Evolutionary conservation across 169 alveolate genomes (phyloP).

Genomic region (Toxoplasma gondii): DNA sequence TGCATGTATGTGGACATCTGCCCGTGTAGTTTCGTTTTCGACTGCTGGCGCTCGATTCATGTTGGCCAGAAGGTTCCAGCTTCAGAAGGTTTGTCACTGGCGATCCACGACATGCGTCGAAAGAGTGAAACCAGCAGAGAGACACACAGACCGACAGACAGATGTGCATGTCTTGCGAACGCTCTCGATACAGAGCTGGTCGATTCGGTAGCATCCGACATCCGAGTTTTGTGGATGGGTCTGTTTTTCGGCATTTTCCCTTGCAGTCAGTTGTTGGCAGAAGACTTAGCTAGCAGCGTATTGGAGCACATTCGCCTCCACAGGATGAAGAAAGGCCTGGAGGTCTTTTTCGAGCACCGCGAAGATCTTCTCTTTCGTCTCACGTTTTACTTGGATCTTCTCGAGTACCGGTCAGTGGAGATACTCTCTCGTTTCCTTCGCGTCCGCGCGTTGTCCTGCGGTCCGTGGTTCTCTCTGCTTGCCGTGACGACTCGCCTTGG

Average conservation of each 20-base stretch:
- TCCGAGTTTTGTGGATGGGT: neutral
- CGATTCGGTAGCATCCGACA: too few species aligned
- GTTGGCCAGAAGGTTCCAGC: too few species aligned
- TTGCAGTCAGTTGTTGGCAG: conserved; percentile 57
- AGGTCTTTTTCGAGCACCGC: conserved; percentile 61
- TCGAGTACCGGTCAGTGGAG: conserved; percentile 45
- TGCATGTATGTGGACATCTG: neutral
- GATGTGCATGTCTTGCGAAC: too few species aligned
- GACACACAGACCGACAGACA: too few species aligned
- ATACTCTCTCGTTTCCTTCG: neutral
- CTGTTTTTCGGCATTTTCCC: neutral
- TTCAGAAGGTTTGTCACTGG: too few species aligned
- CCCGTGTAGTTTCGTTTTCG: neutral
- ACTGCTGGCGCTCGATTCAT: too few species aligned
- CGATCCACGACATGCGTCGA: too few species aligned
- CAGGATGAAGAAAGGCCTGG: conserved; percentile 63
- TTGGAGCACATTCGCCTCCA: conserved; percentile 69
- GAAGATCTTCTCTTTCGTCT: conserved; percentile 52
- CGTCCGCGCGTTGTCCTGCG: neutral
- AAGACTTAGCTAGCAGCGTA: conserved; percentile 56
- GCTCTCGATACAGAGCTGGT: too few species aligned
- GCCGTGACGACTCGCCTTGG: neutral
- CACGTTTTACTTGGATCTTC: conserved; percentile 49
- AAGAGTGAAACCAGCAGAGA: too few species aligned
- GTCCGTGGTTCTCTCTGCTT: neutral